Evolutionary conservation across 2,329 filamentous ascomycete species (phyloP), one percentile per base, ranked within the genome.

Genomic region (Fusarium torulosum): DNA sequence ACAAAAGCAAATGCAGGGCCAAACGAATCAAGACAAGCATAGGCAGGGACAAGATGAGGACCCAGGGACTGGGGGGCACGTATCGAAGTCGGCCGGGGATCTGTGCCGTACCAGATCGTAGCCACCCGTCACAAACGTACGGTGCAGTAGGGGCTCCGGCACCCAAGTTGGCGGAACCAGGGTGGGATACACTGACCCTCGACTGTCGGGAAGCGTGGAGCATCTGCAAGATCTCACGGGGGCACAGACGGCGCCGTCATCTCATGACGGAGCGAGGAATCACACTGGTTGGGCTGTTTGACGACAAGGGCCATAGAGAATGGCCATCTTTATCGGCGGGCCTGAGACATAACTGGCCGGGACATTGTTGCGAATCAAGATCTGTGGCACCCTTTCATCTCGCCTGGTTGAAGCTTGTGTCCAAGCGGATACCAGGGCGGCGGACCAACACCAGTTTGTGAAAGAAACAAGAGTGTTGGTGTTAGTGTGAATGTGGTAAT

Each of bases 331-430:
- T 63, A 69, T 72, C 70, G 66, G 51, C 51, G 62, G 59, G 45
- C 52, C 45, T 73, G 60, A 73, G 71, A 72, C 71, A 73, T 33
- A 63, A 60, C 67, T 69, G 63, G 65, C 73, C 75, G 75, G 74
- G 75, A 73, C 71, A 77, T 77, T 75, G 75, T 73, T 74, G 70
- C 72, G 72, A 72, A 71, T 70, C 72, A 75, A 79, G 77, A 79
- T 80, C 77, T 79, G 78, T 80, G 75, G 71, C 66, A 79, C 78
- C 68, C 71, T 57, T 63, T 76, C 77, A 79, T 79, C 77, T 79
- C 74, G 76, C 73, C 74, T 76, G 74, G 74, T 69, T 61, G 69
- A 76, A 75, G 70, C 64, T 72, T 69, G 67, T 72, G 69, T 62
- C 53, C 59, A 63, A 69, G 58, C 66, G 63, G 66, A 69, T 64